Percentiles rank a stretch among this genome's conserved stretches.
These are phyloP conservation scores for Fusarium nematophilum DNA, from an alignment of 2,329 filamentous ascomycete species.

Conservation along the genomic window DNA sequence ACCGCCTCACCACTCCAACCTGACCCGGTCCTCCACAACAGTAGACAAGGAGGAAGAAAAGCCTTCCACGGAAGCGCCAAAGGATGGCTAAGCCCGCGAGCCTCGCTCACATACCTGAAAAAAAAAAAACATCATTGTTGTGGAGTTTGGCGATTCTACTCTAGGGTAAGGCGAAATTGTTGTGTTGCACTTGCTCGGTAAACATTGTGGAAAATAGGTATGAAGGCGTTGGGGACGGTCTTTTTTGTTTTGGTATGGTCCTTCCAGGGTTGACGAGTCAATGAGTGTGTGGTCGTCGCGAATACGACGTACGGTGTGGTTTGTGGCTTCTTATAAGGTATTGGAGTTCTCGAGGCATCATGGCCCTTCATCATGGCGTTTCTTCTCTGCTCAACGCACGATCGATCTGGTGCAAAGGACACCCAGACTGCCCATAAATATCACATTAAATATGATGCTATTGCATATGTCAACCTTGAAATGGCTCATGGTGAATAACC, in stretches of 20 bases:
- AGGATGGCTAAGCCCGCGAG: constrained; percentile 22
- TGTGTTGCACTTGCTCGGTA: background rate
- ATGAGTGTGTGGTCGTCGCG: background rate
- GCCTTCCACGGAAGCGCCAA: constrained; percentile 20
- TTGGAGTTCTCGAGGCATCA: background rate
- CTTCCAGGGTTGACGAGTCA: background rate
- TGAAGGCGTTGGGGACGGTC: constrained; percentile 21
- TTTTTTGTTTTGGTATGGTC: background rate
- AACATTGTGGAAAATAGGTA: constrained; percentile 5
- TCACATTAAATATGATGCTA: background rate
- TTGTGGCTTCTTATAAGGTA: background rate
- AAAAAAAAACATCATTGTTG: constrained; percentile 12
- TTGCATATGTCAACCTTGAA: background rate
- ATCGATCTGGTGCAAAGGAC: background rate
- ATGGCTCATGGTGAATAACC: background rate
- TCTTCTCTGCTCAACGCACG: background rate
- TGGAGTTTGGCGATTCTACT: constrained; percentile 27
- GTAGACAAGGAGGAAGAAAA: constrained; percentile 52
- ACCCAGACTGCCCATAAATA: background rate
- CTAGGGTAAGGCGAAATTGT: constrained; percentile 2
- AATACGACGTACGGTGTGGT: background rate
- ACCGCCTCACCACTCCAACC: constrained; percentile 60
- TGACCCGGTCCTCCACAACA: constrained; percentile 59
- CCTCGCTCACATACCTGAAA: background rate
- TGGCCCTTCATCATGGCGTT: background rate